Evolutionary conservation across 345 rosid species (phyloP).

Genomic region (Lagerstroemia speciosa): DNA sequence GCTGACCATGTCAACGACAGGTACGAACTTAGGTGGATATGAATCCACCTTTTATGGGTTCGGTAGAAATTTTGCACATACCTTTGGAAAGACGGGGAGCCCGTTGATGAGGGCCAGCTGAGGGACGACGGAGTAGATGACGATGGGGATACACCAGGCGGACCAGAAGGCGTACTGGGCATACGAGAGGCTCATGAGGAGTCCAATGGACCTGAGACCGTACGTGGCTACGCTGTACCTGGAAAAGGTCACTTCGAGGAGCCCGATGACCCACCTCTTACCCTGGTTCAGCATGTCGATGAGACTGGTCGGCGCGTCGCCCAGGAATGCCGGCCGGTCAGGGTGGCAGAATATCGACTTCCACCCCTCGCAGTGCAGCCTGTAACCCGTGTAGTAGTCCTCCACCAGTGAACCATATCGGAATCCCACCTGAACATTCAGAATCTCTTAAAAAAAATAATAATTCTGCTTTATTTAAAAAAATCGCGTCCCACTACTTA

Average conservation of each 20-base stretch:
- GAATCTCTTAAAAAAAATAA: no score
- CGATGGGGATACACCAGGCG: constrained; percentile 35
- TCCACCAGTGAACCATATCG: constrained; percentile 69
- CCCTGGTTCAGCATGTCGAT: constrained; percentile 37
- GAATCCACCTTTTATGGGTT: no score
- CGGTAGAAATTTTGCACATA: background rate
- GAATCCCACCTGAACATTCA: constrained; percentile 38
- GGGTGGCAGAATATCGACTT: constrained; percentile 48
- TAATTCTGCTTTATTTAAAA: no score
- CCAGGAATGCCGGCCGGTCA: constrained; percentile 46
- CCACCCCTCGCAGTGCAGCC: constrained; percentile 65
- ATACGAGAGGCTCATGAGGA: constrained; percentile 29
- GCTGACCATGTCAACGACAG: background rate
- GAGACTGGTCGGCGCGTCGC: constrained; percentile 42
- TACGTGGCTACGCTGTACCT: constrained; percentile 32
- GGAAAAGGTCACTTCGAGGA: constrained; percentile 34
- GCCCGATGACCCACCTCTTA: constrained; percentile 65
- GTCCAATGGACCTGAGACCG: constrained; percentile 35
- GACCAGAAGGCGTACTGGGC: constrained; percentile 40
- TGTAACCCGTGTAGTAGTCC: constrained; percentile 51
- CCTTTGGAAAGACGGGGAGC: constrained; percentile 8
- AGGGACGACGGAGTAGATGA: constrained; percentile 46
- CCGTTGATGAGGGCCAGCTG: constrained; percentile 48
- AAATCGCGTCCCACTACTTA: no score
- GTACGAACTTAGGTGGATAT: background rate